phyloP scores from a whole-genome alignment of 495 filamentous ascomycete species.

The Talaromyces wortmannii region DNA sequence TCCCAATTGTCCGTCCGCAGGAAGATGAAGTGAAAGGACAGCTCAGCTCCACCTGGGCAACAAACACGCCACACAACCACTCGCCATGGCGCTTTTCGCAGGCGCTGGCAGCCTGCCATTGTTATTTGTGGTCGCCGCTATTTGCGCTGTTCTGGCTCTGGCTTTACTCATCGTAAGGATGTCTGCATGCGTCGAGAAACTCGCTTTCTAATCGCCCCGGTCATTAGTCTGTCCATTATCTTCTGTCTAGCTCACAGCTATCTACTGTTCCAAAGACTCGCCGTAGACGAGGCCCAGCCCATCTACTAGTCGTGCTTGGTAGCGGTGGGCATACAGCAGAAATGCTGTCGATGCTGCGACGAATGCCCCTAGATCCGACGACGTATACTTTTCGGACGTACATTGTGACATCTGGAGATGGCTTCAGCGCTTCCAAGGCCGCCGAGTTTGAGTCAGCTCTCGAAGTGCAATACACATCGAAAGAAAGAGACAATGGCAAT shows the following conservation, averaged over 20 bases:
- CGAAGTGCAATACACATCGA: slow-evolving; percentile 4
- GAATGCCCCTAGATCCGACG: slow-evolving; percentile 31
- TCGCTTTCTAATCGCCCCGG: too few relatives aligned
- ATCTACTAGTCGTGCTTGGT: slow-evolving; percentile 78
- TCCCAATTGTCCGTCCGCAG: background rate
- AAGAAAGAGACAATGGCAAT: background rate
- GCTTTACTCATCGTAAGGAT: background rate
- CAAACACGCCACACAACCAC: background rate
- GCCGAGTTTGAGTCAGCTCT: slow-evolving; percentile 50
- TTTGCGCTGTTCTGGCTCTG: background rate
- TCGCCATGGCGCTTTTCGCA: background rate
- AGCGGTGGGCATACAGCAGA: slow-evolving; percentile 93
- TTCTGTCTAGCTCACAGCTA: slow-evolving; percentile 25
- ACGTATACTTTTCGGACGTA: slow-evolving; percentile 71
- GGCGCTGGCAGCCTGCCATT: background rate
- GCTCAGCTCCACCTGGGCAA: background rate
- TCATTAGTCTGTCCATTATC: background rate
- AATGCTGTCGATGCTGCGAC: slow-evolving; percentile 74
- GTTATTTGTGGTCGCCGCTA: background rate
- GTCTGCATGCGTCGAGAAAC: background rate
- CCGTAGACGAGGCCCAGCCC: slow-evolving; percentile 36
- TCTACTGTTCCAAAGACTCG: slow-evolving; percentile 24
- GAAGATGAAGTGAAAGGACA: background rate
- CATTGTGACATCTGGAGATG: slow-evolving; percentile 70
- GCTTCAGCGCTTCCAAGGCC: slow-evolving; percentile 61